Evolutionary conservation across 1,139 yeast species (phyloP).

Genomic region (Lodderomyces oxycetoniae): DNA sequence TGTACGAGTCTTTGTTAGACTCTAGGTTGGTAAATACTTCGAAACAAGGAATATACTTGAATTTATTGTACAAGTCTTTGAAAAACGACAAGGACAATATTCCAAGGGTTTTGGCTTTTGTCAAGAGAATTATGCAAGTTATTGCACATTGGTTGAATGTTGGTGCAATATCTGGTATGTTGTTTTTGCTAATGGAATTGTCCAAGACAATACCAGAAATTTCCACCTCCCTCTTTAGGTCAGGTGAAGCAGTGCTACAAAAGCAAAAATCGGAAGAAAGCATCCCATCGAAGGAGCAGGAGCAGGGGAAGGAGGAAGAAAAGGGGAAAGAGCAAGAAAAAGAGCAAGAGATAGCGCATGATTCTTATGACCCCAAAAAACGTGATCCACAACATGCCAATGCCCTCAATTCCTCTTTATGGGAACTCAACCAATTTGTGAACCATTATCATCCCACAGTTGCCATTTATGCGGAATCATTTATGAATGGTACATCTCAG

Average conservation of each 20-base stretch:
- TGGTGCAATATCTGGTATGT: constrained; percentile 89
- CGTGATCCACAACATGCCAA: constrained; percentile 88
- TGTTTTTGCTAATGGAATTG: constrained; percentile 69
- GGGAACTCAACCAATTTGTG: constrained; percentile 77
- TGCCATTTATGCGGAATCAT: constrained; percentile 68
- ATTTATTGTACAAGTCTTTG: constrained; percentile 77
- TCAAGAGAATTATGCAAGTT: constrained; percentile 82
- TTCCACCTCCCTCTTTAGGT: constrained; percentile 36
- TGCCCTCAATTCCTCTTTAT: constrained; percentile 73
- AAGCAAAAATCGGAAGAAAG: constrained; percentile 26
- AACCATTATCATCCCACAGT: constrained; percentile 93
- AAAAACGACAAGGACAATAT: constrained; percentile 59
- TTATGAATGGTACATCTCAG: constrained; percentile 43
- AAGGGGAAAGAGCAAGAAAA: constrained; percentile 5
- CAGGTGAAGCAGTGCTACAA: constrained; percentile 38
- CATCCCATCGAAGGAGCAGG: constrained; percentile 5
- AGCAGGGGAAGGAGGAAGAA: constrained; percentile 20
- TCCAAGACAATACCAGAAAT: constrained; percentile 40
- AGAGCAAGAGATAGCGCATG: constrained; percentile 6
- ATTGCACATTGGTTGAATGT: constrained; percentile 82
- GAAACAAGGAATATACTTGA: constrained; percentile 84
- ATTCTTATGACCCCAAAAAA: constrained; percentile 70
- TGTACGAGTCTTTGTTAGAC: constrained; percentile 86
- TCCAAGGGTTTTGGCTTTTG: constrained; percentile 79
- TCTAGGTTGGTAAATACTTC: constrained; percentile 79